These are phyloP conservation scores for Sugiyamaella japonica DNA, from an alignment of 1,139 yeast species.

Conservation along the genomic window DNA sequence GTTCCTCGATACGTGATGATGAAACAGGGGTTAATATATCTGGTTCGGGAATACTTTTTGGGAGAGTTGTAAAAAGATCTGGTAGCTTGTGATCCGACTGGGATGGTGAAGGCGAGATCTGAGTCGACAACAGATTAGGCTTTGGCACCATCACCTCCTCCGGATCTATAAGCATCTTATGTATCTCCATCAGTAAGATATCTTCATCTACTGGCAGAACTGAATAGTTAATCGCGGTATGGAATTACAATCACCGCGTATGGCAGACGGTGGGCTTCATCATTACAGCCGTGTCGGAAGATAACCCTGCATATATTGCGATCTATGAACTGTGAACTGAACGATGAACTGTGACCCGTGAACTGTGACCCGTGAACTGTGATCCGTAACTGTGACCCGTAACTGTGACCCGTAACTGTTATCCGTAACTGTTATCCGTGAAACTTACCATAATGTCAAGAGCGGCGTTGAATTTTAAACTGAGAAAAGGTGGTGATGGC, in stretches of 20 bases:
- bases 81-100: background rate
- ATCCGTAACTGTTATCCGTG: too few relatives aligned
- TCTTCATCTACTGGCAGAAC: too few relatives aligned
- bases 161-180: slow-evolving; percentile 7
- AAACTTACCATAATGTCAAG: slow-evolving; percentile 12
- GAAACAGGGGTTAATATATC: background rate
- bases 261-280: too few relatives aligned
- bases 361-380: too few relatives aligned
- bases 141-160: slow-evolving; percentile 3
- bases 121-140: background rate
- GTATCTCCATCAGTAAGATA: slow-evolving; percentile 1
- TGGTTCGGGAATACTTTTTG: background rate
- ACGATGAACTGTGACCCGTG: background rate
- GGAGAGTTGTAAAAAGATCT: background rate
- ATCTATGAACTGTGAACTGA: background rate
- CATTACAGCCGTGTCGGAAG: too few relatives aligned
- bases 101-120: background rate
- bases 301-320: background rate
- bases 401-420: too few relatives aligned
- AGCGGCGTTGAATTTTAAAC: slow-evolving; percentile 9
- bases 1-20: background rate
- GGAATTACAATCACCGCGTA: too few relatives aligned
- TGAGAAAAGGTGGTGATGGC: slow-evolving; percentile 2
- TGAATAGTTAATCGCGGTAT: too few relatives aligned
- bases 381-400: too few relatives aligned